Conservation (phyloP, 1,139 yeast species). For the Sugiyamaella xylanicola region DNA sequence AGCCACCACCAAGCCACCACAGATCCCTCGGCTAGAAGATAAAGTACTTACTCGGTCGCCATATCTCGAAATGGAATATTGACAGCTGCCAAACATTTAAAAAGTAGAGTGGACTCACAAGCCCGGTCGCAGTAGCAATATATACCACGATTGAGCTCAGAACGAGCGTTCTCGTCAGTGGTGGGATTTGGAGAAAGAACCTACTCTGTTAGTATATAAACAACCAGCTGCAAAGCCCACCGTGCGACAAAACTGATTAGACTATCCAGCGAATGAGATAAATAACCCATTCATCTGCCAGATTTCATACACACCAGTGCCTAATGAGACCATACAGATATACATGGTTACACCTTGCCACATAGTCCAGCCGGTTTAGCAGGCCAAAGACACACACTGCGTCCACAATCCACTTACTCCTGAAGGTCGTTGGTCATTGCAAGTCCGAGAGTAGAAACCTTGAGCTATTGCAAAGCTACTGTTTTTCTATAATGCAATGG, state of each 20-base stretch:
- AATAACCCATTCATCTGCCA: no score
- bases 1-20: not conserved
- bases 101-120: slow-evolving; percentile 21
- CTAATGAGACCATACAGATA: no score
- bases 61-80: slow-evolving; percentile 34
- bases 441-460: not conserved
- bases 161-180: slow-evolving; percentile 15
- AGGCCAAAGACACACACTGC: no score
- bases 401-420: slow-evolving; percentile 19
- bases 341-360: no score
- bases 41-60: slow-evolving; percentile 41
- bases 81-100: slow-evolving; percentile 38
- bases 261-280: no score
- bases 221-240: no score
- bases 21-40: not conserved
- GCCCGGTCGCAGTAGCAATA: slow-evolving; percentile 13
- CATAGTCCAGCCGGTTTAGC: no score
- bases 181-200: slow-evolving; percentile 18
- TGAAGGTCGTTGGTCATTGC: slow-evolving; percentile 18
- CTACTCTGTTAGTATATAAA: no score
- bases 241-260: no score
- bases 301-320: no score
- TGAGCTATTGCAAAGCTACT: no score
- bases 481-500: no score
- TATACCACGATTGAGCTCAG: slow-evolving; percentile 8